These are phyloP conservation scores for Protomyces inouyei DNA, from an alignment of 1,139 yeast genomes.

Conservation along the genomic window DNA sequence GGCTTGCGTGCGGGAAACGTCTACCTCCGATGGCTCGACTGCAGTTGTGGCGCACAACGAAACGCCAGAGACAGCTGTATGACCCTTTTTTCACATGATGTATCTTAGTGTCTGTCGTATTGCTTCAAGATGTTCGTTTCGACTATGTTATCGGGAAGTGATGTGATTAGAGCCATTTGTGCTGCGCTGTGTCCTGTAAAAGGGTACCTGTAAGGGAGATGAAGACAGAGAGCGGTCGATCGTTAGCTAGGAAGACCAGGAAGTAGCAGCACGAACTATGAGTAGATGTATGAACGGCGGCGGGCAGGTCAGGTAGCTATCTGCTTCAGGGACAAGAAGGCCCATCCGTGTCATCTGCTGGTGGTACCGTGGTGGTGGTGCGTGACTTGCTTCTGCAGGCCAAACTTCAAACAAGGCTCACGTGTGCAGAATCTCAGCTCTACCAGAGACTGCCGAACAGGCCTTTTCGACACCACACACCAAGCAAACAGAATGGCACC, in stretches of 20 bases:
- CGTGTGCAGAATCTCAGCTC: neutral
- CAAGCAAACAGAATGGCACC: slow-evolving; percentile 39
- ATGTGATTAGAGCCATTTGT: neutral
- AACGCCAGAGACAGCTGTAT: slow-evolving; percentile 25
- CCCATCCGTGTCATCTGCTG: neutral
- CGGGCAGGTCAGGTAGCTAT: too few relatives aligned
- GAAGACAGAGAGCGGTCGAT: too few relatives aligned
- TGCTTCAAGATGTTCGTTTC: neutral
- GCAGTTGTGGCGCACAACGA: slow-evolving; percentile 27
- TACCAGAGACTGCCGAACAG: neutral
- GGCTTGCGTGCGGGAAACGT: slow-evolving; percentile 46
- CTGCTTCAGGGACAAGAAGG: too few relatives aligned
- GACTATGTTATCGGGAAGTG: neutral
- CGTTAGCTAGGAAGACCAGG: too few relatives aligned
- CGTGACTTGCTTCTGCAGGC: neutral
- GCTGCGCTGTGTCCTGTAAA: neutral
- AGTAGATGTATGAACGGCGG: too few relatives aligned
- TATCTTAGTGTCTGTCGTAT: neutral
- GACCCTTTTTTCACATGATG: neutral
- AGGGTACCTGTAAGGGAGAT: too few relatives aligned
- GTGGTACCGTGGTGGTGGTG: neutral
- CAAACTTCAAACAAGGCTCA: neutral
- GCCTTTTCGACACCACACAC: neutral
- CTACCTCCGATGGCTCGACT: slow-evolving; percentile 28
- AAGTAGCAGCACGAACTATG: too few relatives aligned